Evolutionary conservation across 495 filamentous ascomycete genomes (phyloP).

Genomic region (Viridothelium virens): DNA sequence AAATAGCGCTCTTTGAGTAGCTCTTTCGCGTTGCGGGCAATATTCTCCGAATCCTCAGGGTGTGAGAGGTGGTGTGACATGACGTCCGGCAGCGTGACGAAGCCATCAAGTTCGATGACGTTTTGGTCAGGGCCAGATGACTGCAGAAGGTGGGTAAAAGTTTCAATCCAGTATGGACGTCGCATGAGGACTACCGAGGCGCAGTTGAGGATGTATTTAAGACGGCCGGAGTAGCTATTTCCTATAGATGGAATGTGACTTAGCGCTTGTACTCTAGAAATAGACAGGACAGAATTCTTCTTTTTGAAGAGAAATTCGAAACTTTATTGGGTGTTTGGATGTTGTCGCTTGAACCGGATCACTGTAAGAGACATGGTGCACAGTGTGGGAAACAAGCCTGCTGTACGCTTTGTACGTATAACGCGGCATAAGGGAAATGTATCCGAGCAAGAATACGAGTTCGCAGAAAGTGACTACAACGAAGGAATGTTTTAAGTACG

Average conservation of each 20-base stretch:
- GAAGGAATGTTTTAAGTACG: background rate
- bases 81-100: conserved; percentile 20
- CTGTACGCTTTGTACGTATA: too few species aligned
- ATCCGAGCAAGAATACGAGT: too few species aligned
- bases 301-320: too few species aligned
- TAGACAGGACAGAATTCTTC: background rate
- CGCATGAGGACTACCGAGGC: conserved; percentile 26
- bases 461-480: background rate
- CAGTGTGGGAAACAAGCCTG: too few species aligned
- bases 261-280: background rate
- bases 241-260: conserved; percentile 19
- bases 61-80: conserved; percentile 19
- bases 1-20: conserved; percentile 30
- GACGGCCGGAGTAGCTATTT: conserved; percentile 27
- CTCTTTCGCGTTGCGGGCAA: conserved; percentile 22
- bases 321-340: too few species aligned
- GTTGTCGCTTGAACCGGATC: too few species aligned
- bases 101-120: conserved; percentile 17
- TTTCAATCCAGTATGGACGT: conserved; percentile 21
- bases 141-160: conserved; percentile 22
- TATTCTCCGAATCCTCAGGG: conserved; percentile 13
- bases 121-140: too few species aligned
- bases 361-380: too few species aligned
- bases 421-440: too few species aligned
- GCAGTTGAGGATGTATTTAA: conserved; percentile 31